These are phyloP conservation scores for Zasmidium citrigriseum DNA, from an alignment of 2,329 filamentous ascomycete species.

Conservation along the genomic window DNA sequence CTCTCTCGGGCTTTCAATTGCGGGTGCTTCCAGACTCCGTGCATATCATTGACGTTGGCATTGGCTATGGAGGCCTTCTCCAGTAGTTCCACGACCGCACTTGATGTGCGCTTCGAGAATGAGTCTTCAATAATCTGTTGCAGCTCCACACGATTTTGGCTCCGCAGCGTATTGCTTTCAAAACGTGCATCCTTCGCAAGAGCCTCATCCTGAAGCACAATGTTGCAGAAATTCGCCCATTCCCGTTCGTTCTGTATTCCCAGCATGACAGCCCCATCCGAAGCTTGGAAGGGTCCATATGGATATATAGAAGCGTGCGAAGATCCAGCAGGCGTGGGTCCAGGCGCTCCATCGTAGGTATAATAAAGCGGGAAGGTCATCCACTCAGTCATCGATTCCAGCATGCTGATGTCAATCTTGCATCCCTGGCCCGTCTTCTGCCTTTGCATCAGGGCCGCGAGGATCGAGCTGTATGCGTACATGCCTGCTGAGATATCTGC, in stretches of 20 bases:
- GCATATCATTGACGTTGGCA: constrained; percentile 58
- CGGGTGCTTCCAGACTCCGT: constrained; percentile 56
- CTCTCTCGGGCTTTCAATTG: constrained; percentile 53
- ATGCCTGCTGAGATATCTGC: constrained; percentile 92
- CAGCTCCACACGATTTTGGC: constrained; percentile 50
- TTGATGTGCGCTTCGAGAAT: constrained; percentile 43
- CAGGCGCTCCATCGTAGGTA: constrained; percentile 47
- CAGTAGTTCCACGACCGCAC: constrained; percentile 45
- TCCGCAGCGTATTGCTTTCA: constrained; percentile 48
- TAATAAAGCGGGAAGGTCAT: constrained; percentile 70
- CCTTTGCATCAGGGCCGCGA: constrained; percentile 77
- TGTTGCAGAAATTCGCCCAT: constrained; percentile 52
- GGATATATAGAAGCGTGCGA: constrained; percentile 59
- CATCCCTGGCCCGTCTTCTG: constrained; percentile 51
- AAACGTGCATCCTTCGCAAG: constrained; percentile 52
- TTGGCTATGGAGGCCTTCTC: constrained; percentile 57
- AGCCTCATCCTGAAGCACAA: constrained; percentile 47
- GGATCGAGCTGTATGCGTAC: constrained; percentile 91
- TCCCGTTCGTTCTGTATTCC: constrained; percentile 61
- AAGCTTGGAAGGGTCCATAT: constrained; percentile 56
- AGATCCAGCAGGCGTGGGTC: constrained; percentile 50
- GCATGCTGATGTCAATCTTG: constrained; percentile 58
- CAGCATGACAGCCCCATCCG: constrained; percentile 53
- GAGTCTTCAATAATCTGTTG: constrained; percentile 47
- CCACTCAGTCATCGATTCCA: constrained; percentile 61